Percentiles rank a stretch among this genome's conserved stretches.
These are phyloP conservation scores for Wickerhamomyces alni DNA, from an alignment of 805 yeast species.

Conservation along the genomic window DNA sequence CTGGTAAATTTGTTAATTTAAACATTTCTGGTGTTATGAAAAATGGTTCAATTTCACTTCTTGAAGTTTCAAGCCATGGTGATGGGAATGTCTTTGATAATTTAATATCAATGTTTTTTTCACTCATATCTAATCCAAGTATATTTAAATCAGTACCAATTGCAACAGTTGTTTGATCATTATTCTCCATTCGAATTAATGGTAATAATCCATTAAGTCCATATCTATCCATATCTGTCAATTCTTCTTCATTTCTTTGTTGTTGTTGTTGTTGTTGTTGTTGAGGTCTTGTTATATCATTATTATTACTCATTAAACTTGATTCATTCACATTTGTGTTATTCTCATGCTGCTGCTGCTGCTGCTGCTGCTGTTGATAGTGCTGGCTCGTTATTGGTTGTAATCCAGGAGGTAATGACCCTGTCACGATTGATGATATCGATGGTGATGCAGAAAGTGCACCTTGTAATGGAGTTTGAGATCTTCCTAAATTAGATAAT, in stretches of 20 bases:
- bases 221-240: conserved; percentile 49
- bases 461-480: conserved; percentile 12
- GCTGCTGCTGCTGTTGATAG: too few relatives aligned
- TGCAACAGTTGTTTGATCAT: conserved; percentile 59
- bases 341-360: too few relatives aligned
- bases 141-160: conserved; percentile 70
- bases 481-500: conserved; percentile 6
- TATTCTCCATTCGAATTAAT: conserved; percentile 55
- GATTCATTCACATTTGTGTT: background rate
- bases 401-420: conserved; percentile 4
- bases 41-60: conserved; percentile 85
- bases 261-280: too few relatives aligned
- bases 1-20: conserved; percentile 8
- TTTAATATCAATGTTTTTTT: conserved; percentile 28
- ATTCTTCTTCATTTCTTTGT: conserved; percentile 16
- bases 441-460: conserved; percentile 9
- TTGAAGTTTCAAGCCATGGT: conserved; percentile 92
- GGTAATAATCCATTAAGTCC: conserved; percentile 63
- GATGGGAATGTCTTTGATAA: conserved; percentile 69
- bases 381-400: conserved; percentile 4
- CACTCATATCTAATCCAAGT: conserved; percentile 55
- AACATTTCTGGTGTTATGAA: conserved; percentile 53
- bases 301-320: background rate
- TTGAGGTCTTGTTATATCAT: background rate
- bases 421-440: conserved; percentile 2